Evolutionary conservation across 2,329 filamentous ascomycete species (phyloP), one percentile per base, ranked within the genome.

Genomic region (Colletotrichum spaethianum): DNA sequence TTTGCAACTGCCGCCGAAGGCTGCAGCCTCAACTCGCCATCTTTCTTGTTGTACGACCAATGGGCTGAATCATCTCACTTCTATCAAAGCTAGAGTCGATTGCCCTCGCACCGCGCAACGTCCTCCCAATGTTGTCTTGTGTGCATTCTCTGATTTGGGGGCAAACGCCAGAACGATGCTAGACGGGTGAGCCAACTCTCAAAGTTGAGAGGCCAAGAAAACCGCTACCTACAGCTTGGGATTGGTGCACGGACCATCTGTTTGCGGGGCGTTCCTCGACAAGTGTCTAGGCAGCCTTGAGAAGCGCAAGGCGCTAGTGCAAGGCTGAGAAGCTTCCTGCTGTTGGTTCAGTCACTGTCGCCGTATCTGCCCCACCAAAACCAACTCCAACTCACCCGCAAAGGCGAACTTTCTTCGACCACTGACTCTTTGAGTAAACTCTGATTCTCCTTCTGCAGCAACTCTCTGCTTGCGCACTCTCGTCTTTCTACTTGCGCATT

Each of bases 261-360:
- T 70, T 72, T 72, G 66, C 60, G 66, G 66, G 56, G 57, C 12
- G 36, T 23, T 26, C 36, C 3, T 42, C 28, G 59, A 67, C 59
- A 63, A 59, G 59, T 33, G 59, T 42, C 57, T 20, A 46, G 26
- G 66, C 57, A 70, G 70, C 67, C 70, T 66, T 57, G 67, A 31
- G 28, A 31, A 61, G 48, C 42, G 31, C 46, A 62, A 28, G 26
- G 36, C 53, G 60, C 70, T 67, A 71, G 61, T 63, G 62, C 67
- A 62, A 73, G 70, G 70, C 70, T 73, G 61, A 60, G 23, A 71
- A 66, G 11, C 50, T 67, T 36, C 26, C 14, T 53, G 57, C n/a
- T 69, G 65, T 68, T 72, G 57, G 69, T 63, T 69, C 59, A 48
- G 42, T 50, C 28, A 64, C 48, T 33, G 65, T 59, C 40, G 46